These are phyloP conservation scores for Eutypa lata DNA, from an alignment of 2,329 filamentous ascomycete genomes.

Conservation along the genomic window DNA sequence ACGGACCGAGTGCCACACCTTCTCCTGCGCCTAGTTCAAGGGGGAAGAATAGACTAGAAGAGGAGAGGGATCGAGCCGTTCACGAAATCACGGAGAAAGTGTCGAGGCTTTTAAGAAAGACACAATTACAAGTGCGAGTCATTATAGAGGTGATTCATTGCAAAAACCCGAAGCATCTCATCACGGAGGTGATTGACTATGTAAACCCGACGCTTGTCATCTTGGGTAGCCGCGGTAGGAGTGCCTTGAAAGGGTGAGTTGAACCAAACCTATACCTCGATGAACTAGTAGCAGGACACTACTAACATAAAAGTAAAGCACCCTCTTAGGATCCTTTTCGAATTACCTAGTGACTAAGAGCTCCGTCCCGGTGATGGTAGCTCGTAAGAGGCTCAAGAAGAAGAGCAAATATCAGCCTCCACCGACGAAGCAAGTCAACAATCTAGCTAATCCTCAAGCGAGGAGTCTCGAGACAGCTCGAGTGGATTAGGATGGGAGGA, in stretches of 20 bases:
- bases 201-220: slow-evolving; percentile 90
- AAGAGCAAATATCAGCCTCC: slow-evolving; percentile 76
- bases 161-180: slow-evolving; percentile 94
- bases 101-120: slow-evolving; percentile 84
- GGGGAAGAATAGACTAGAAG: slow-evolving; percentile 61
- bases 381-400: slow-evolving; percentile 83
- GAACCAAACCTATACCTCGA: not conserved
- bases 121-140: slow-evolving; percentile 84
- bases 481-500: slow-evolving; percentile 55
- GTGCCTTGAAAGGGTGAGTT: slow-evolving; percentile 85
- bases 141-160: slow-evolving; percentile 97
- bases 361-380: slow-evolving; percentile 96
- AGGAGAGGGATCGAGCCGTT: slow-evolving; percentile 78
- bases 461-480: slow-evolving; percentile 69
- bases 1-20: slow-evolving; percentile 29
- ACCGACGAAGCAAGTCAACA: slow-evolving; percentile 74
- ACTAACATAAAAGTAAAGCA: slow-evolving; percentile 48
- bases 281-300: not conserved
- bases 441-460: slow-evolving; percentile 67
- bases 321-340: slow-evolving; percentile 91
- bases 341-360: slow-evolving; percentile 98
- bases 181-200: slow-evolving; percentile 95
- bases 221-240: slow-evolving; percentile 85
- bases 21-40: slow-evolving; percentile 49
- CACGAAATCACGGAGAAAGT: slow-evolving; percentile 81